Evolutionary conservation across 495 filamentous ascomycete genomes (phyloP).

Genomic region (Staphylotrichum tortipilum): DNA sequence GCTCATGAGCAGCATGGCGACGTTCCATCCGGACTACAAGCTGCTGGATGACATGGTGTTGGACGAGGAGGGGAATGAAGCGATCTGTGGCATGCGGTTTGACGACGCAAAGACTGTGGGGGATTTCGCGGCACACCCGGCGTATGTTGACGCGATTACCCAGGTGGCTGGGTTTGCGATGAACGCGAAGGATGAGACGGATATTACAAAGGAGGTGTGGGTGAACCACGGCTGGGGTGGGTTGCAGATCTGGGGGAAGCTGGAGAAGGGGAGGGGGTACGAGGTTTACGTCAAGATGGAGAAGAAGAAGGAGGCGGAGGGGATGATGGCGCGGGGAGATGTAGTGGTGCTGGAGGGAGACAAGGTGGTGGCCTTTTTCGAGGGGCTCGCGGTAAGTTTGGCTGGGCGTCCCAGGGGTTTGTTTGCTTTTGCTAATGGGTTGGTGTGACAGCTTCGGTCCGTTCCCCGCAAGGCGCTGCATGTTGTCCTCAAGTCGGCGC

Average conservation of each 20-base stretch:
- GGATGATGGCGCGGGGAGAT: slow-evolving; percentile 32
- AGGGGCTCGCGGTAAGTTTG: not conserved
- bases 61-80: slow-evolving; percentile 45
- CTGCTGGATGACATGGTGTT: not conserved
- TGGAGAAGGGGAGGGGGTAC: slow-evolving; percentile 35
- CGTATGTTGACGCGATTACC: slow-evolving; percentile 41
- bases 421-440: not conserved
- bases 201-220: slow-evolving; percentile 49
- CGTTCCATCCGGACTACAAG: not conserved
- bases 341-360: slow-evolving; percentile 33
- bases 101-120: slow-evolving; percentile 32
- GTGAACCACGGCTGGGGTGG: slow-evolving; percentile 55
- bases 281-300: slow-evolving; percentile 46
- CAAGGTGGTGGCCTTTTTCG: slow-evolving; percentile 21
- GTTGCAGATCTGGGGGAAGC: slow-evolving; percentile 44
- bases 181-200: slow-evolving; percentile 51
- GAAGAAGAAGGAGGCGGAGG: slow-evolving; percentile 13
- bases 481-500: not conserved
- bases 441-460: not conserved
- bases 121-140: slow-evolving; percentile 43
- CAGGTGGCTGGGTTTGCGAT: slow-evolving; percentile 50
- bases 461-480: not conserved
- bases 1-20: not conserved
- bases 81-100: slow-evolving; percentile 31
- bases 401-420: not conserved